Conservation (phyloP, 176 grass and related monocot species). For the Cenchrus americanus region DNA sequence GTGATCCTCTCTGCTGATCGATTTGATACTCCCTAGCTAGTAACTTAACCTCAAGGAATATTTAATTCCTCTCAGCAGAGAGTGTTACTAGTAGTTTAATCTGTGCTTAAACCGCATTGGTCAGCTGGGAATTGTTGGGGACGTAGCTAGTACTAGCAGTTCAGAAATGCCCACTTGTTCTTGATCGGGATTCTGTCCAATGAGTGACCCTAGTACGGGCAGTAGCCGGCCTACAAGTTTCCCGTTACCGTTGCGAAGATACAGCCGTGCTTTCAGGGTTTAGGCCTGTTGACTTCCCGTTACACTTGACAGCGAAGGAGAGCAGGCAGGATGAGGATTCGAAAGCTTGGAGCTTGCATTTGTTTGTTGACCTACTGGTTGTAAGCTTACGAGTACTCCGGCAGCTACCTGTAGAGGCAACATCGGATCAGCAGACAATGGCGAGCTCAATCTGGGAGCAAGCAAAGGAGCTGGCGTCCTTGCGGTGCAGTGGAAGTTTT, state of each 20-base stretch:
- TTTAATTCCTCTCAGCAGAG: background rate
- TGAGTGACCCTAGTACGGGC: background rate
- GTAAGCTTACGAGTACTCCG: no score
- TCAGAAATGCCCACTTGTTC: slow-evolving; percentile 6
- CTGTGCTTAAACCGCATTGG: slow-evolving; percentile 8
- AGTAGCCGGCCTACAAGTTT: slow-evolving; percentile 21
- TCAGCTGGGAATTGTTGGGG: background rate
- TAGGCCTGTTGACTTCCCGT: background rate
- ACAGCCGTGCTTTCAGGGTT: background rate
- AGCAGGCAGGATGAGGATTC: slow-evolving; percentile 13
- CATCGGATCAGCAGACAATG: no score
- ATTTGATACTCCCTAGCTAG: background rate
- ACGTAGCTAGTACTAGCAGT: background rate
- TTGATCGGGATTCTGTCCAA: slow-evolving; percentile 25
- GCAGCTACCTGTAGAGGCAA: no score
- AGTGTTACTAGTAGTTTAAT: background rate
- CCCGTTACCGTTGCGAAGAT: slow-evolving; percentile 32
- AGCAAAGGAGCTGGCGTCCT: no score
- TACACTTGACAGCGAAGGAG: background rate
- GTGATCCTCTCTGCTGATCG: background rate
- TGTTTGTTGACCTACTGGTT: background rate
- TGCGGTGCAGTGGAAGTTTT: no score
- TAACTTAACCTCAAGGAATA: background rate
- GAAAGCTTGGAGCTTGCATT: slow-evolving; percentile 5
- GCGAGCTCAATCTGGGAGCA: no score